Evolutionary conservation across 257 asterid genomes (phyloP), one percentile per base, ranked within the genome.

Genomic region (Petunia axillaris): DNA sequence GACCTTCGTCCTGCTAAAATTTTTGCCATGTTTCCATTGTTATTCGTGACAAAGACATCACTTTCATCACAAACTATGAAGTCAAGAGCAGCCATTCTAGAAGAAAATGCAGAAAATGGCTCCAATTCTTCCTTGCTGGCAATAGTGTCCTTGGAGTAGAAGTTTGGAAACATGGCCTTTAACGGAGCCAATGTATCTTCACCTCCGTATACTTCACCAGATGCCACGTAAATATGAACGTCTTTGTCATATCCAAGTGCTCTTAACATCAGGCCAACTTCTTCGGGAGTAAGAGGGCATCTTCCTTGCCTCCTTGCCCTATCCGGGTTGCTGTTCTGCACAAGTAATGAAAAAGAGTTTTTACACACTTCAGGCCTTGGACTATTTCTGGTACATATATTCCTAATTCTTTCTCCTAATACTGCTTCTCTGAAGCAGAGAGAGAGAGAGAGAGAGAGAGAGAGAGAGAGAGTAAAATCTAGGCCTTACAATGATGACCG

Each of bases 11-110:
- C 99, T 37, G 99, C 98, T 81, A 96, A 81, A 63, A 96, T 96
- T 87, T 90, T 96, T 16, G 98, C 99, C 99, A 96, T 96, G 89
- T 96, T 96, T 11, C 99, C 99, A 14, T 96, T 96, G 94, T 96
- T 96, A 83, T 96, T 96, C 54, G 99, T 91, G 6, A 91, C 98
- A 86, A 96, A 94, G 14, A 94, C 99, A 82, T 96, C 97, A 75
- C 99, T 96, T 83, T 89, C 98, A 86, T 96, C 98, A 53, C 98
- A 96, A 36, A 87, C 99, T 37, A 94, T 90, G 82, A 92, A 96
- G 88, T 96, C 98, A 38, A 96, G 85, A 39, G 99, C 99, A 81
- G 98, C 99, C 97, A 90, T 88, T 75, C 98, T 94, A 85, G 99
- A 91, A 68, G 99, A 96, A 87, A 88, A 96, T 55, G 83, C 44